Conservation (phyloP, 805 yeast genomes). For the Candida vaughaniae region DNA sequence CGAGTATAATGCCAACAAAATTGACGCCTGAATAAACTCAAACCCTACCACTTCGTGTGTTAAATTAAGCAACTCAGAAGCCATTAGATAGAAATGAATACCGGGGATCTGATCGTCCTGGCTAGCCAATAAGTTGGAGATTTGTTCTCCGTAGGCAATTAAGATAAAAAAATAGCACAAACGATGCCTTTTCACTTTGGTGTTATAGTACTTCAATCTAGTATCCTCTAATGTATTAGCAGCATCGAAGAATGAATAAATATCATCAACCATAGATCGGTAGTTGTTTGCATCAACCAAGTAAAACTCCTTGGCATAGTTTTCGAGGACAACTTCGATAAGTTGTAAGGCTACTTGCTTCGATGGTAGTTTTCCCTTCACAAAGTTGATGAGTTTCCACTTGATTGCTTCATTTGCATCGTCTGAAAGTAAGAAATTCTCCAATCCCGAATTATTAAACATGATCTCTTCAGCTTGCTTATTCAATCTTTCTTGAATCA, state of each 20-base stretch:
- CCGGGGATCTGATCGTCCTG: slow-evolving; percentile 28
- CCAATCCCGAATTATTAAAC: slow-evolving; percentile 17
- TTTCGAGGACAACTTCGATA: slow-evolving; percentile 24
- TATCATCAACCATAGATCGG: slow-evolving; percentile 10
- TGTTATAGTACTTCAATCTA: slow-evolving; percentile 2
- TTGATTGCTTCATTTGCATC: slow-evolving; percentile 26
- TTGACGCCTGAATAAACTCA: slow-evolving; percentile 35
- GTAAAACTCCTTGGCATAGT: slow-evolving; percentile 37
- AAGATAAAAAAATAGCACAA: slow-evolving; percentile 33
- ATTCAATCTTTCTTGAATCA: slow-evolving; percentile 14
- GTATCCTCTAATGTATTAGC: slow-evolving; percentile 5
- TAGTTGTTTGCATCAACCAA: slow-evolving; percentile 22
- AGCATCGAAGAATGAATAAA: slow-evolving; percentile 12
- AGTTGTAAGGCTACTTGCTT: slow-evolving; percentile 20
- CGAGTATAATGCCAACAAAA: slow-evolving; percentile 34
- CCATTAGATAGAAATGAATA: slow-evolving; percentile 29
- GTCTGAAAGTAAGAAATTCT: slow-evolving; percentile 25
- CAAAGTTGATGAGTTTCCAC: slow-evolving; percentile 15
- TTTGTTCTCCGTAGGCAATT: slow-evolving; percentile 41
- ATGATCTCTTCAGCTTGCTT: slow-evolving; percentile 11
- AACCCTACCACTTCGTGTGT: slow-evolving; percentile 29
- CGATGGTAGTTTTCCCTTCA: slow-evolving; percentile 22
- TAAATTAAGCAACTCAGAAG: slow-evolving; percentile 31
- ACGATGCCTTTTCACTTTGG: slow-evolving; percentile 12
- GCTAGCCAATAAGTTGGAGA: slow-evolving; percentile 11